A percentile compares a stretch with the other conserved stretches of the same genome.
Conservation (phyloP, 2,329 filamentous ascomycete genomes). For the Alternaria longipes region DNA sequence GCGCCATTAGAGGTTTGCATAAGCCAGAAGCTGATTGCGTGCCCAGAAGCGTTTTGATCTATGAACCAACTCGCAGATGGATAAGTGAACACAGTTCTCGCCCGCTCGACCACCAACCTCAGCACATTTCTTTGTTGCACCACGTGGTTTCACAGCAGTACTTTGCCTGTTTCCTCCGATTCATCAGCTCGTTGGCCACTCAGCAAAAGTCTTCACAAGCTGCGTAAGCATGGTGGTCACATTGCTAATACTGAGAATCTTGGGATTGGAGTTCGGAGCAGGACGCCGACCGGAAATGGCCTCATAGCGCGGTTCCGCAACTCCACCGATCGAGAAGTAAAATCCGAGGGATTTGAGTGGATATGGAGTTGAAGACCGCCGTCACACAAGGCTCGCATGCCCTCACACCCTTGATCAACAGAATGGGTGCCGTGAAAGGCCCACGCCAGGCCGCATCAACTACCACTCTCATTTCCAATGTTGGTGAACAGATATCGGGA, state of each 20-base stretch:
- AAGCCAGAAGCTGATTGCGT: neutral
- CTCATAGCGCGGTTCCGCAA: slow-evolving; percentile 59
- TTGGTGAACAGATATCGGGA: neutral
- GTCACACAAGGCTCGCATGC: slow-evolving; percentile 65
- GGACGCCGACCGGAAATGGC: slow-evolving; percentile 60
- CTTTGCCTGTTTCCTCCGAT: neutral
- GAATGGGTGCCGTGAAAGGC: neutral
- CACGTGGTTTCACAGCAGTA: slow-evolving; percentile 1
- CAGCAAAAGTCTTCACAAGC: neutral
- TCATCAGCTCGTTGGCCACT: neutral
- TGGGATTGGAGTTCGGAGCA: slow-evolving; percentile 55
- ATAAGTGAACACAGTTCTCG: slow-evolving; percentile 4
- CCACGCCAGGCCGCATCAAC: neutral
- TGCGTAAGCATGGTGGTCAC: neutral
- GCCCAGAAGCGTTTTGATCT: neutral
- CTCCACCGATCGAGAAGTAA: slow-evolving; percentile 60
- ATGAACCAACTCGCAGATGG: slow-evolving; percentile 2
- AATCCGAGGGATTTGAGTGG: slow-evolving; percentile 62
- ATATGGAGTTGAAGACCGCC: slow-evolving; percentile 62
- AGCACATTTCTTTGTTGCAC: neutral
- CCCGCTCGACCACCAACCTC: neutral
- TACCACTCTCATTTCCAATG: neutral
- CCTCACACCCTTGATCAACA: slow-evolving; percentile 44
- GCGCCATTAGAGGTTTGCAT: neutral
- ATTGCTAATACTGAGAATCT: neutral